Conservation (phyloP, 768 basidiomycete species). For the Phallus indusiatus region DNA sequence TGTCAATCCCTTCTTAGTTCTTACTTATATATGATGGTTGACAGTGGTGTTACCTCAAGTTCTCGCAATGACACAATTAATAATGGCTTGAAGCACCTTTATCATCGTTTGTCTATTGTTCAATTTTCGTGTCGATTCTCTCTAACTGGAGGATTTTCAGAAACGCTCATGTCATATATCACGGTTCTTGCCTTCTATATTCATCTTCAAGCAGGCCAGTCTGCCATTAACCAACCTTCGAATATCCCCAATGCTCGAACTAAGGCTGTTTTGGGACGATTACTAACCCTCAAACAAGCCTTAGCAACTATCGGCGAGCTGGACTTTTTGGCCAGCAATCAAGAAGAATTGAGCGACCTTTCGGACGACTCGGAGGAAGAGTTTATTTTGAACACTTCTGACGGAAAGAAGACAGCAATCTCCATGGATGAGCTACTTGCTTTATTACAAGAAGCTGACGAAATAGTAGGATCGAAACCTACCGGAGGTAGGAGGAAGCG, state of each 20-base stretch:
- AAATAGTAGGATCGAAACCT: conserved; percentile 14
- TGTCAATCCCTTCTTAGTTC: background rate
- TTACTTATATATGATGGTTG: background rate
- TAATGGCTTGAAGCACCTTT: conserved; percentile 68
- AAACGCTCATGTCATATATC: conserved; percentile 82
- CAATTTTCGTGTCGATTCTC: background rate
- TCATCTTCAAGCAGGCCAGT: conserved; percentile 64
- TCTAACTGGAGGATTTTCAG: conserved; percentile 31
- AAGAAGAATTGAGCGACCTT: conserved; percentile 30
- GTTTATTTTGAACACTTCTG: conserved; percentile 11
- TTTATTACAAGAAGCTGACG: conserved; percentile 44
- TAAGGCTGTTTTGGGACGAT: conserved; percentile 58
- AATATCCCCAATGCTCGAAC: conserved; percentile 25
- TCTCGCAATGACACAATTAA: conserved; percentile 37
- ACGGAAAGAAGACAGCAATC: conserved; percentile 21
- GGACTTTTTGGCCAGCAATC: conserved; percentile 48
- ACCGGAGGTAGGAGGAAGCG: conserved; percentile 20
- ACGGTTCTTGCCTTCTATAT: conserved; percentile 90
- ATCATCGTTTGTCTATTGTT: conserved; percentile 63
- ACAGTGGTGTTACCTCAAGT: conserved; percentile 40
- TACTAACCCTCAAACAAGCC: conserved; percentile 76
- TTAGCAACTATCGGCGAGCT: conserved; percentile 76
- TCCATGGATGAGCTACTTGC: conserved; percentile 40
- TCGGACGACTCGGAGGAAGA: conserved; percentile 19
- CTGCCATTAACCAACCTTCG: conserved; percentile 49